phyloP scores from a whole-genome alignment of 768 basidiomycete genomes.

The Favolaschia claudopus region DNA sequence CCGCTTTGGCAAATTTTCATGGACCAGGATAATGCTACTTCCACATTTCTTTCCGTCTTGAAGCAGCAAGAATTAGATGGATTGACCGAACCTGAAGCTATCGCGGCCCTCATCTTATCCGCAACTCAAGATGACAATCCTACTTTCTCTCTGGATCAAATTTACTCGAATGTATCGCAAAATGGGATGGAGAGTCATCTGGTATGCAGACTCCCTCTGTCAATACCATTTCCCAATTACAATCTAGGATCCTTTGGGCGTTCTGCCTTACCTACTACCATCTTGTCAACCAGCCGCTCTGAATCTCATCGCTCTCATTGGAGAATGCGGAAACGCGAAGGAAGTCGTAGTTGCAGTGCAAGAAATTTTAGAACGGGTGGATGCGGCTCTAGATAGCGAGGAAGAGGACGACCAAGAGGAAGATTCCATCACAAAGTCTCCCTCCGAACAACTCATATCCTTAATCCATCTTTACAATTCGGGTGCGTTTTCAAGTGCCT shows the following conservation, averaged over 20 bases:
- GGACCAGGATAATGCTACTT: neutral
- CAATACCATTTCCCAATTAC: neutral
- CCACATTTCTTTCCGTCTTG: neutral
- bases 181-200: conserved; percentile 32
- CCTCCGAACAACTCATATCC: conserved; percentile 41
- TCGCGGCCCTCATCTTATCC: conserved; percentile 46
- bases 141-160: conserved; percentile 35
- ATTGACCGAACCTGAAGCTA: conserved; percentile 21
- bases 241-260: conserved; percentile 52
- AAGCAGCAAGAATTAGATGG: neutral
- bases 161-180: conserved; percentile 38
- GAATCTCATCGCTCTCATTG: conserved; percentile 50
- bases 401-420: conserved; percentile 34
- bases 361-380: conserved; percentile 51
- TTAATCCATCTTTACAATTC: conserved; percentile 48
- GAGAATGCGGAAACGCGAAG: conserved; percentile 49
- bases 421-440: conserved; percentile 25
- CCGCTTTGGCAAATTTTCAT: too few relatives aligned
- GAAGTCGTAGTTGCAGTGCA: conserved; percentile 57
- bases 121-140: conserved; percentile 42
- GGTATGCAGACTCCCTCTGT: conserved; percentile 20
- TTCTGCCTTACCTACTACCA: conserved; percentile 49
- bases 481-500: conserved; percentile 33
- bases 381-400: conserved; percentile 29
- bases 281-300: conserved; percentile 45